These are phyloP conservation scores for Malassezia nana DNA, from an alignment of 1,284 basidiomycete genomes.

Conservation along the genomic window DNA sequence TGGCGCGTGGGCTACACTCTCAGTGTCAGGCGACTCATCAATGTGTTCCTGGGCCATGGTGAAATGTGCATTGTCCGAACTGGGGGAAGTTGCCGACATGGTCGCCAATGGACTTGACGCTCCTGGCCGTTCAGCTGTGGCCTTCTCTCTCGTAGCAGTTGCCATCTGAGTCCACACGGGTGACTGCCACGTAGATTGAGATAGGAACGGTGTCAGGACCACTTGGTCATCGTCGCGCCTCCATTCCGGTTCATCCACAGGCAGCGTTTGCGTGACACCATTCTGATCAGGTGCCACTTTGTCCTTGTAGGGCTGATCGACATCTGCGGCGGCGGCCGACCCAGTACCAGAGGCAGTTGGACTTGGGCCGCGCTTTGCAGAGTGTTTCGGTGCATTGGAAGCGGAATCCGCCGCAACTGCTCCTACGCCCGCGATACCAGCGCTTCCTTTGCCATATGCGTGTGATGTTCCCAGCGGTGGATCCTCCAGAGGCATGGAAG, in stretches of 20 bases:
- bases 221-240: conserved; percentile 7
- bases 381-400: too few relatives aligned
- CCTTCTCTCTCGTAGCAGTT: neutral
- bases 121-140: neutral
- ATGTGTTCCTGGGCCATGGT: neutral
- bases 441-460: neutral
- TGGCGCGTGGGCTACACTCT: neutral
- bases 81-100: neutral
- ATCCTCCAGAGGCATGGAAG: neutral
- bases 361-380: too few relatives aligned
- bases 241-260: conserved; percentile 9
- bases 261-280: neutral
- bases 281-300: too few relatives aligned
- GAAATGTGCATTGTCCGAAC: neutral
- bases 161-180: conserved; percentile 4
- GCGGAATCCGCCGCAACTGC: too few relatives aligned
- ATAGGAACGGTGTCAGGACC: conserved; percentile 14
- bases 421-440: neutral
- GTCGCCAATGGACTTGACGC: neutral
- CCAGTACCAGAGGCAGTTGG: neutral
- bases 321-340: neutral
- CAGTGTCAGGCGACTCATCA: neutral
- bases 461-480: neutral
- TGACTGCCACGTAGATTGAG: conserved; percentile 5
- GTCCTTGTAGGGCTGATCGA: neutral